Percentiles rank a stretch among this genome's conserved stretches.
Conservation (phyloP, 2,329 filamentous ascomycete species). For the Myriosclerotinia duriaeana region DNA sequence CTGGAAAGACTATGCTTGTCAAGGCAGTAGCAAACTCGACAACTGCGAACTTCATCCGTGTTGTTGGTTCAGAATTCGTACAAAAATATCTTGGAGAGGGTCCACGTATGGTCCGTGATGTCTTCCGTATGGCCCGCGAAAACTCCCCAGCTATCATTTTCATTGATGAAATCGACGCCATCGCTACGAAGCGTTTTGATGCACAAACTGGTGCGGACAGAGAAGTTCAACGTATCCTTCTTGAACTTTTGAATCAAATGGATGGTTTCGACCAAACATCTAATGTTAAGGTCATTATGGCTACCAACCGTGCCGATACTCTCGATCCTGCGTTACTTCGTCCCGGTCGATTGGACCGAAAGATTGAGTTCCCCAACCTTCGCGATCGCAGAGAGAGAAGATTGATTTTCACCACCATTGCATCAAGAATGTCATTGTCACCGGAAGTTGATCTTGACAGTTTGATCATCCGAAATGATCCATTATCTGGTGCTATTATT, state of each 20-base stretch:
- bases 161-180: constrained; percentile 98
- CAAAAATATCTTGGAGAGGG: constrained; percentile 98
- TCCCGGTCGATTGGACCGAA: constrained; percentile 91
- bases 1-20: constrained; percentile 95
- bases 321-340: constrained; percentile 92
- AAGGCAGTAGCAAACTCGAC: constrained; percentile 99
- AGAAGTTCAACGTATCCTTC: constrained; percentile 96
- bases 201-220: constrained; percentile 96
- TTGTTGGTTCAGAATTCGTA: constrained; percentile 97
- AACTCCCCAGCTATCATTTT: constrained; percentile 99
- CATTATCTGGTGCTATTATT: constrained; percentile 90
- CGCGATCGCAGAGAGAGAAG: constrained; percentile 91
- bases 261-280: constrained; percentile 98
- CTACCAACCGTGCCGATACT: constrained; percentile 96
- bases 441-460: constrained; percentile 96
- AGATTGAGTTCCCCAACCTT: constrained; percentile 97
- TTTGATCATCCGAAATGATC: constrained; percentile 94
- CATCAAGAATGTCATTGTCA: constrained; percentile 92
- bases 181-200: constrained; percentile 98
- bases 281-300: constrained; percentile 99
- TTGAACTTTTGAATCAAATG: constrained; percentile 99
- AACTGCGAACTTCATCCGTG: constrained; percentile 96
- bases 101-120: constrained; percentile 97
- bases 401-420: constrained; percentile 97
- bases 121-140: constrained; percentile 98